Percentiles rank a stretch among this genome's conserved stretches.
Conservation (phyloP, 768 basidiomycete genomes). For the Clathrus columnatus region DNA sequence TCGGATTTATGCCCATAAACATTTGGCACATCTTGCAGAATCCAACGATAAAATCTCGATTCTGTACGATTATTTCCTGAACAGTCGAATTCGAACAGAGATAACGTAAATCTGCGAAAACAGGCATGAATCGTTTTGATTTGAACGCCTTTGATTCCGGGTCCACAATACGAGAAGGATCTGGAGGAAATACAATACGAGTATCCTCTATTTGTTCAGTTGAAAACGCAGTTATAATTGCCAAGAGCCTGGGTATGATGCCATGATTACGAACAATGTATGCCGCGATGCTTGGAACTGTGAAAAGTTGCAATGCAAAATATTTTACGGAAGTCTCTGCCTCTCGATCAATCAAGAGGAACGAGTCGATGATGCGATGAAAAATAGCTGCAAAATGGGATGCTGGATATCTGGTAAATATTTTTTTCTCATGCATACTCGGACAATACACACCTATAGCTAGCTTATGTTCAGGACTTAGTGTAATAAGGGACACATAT, state of each 20-base stretch:
- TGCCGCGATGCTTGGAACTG: slow-evolving; percentile 75
- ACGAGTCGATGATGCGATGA: slow-evolving; percentile 79
- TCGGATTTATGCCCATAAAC: slow-evolving; percentile 91
- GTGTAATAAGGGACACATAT: slow-evolving; percentile 63
- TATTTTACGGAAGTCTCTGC: slow-evolving; percentile 93
- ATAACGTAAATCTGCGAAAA: slow-evolving; percentile 86
- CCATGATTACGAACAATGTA: slow-evolving; percentile 68
- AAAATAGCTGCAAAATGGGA: slow-evolving; percentile 82
- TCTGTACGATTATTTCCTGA: slow-evolving; percentile 65
- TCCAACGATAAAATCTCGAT: slow-evolving; percentile 56
- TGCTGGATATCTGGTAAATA: slow-evolving; percentile 35
- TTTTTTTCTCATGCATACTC: not conserved
- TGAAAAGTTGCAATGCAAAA: slow-evolving; percentile 88
- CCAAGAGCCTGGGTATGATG: slow-evolving; percentile 67
- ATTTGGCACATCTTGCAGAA: slow-evolving; percentile 75
- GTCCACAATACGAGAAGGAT: slow-evolving; percentile 40
- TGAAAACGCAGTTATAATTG: slow-evolving; percentile 86
- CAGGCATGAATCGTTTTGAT: slow-evolving; percentile 91
- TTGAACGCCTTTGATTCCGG: slow-evolving; percentile 85
- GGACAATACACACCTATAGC: slow-evolving; percentile 54
- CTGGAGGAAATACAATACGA: slow-evolving; percentile 41
- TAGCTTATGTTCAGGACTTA: slow-evolving; percentile 67
- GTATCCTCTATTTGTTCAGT: slow-evolving; percentile 80
- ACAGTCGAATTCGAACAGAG: slow-evolving; percentile 75
- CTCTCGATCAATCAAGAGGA: slow-evolving; percentile 87